Conservation (phyloP, 208 protist genomes). For the Borovskyia barvae region DNA sequence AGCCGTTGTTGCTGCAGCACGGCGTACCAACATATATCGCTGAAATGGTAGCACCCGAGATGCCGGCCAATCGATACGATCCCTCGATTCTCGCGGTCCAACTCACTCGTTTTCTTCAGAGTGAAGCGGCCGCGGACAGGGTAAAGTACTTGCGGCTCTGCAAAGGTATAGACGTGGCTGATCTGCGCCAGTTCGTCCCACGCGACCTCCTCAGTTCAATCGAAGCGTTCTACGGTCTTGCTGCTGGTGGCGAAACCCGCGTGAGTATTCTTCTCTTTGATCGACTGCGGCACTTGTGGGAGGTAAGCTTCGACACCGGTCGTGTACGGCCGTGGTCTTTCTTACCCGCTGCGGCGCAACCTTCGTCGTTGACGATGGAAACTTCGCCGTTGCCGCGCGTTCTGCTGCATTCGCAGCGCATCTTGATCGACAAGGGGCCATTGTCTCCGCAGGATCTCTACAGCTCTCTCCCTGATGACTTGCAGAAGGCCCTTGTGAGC, state of each 20-base stretch:
- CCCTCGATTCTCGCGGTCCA: conserved; percentile 4
- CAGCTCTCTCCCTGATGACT: conserved; percentile 14
- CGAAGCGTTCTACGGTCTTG: conserved; percentile 26
- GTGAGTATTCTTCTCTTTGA: conserved; percentile 72
- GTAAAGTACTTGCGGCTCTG: conserved; percentile 2
- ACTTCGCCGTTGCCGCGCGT: conserved; percentile 72
- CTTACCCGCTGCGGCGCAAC: conserved; percentile 47
- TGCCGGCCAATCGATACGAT: conserved; percentile 9
- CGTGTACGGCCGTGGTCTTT: conserved; percentile 66
- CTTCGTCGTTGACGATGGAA: conserved; percentile 73
- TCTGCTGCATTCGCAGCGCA: conserved; percentile 28
- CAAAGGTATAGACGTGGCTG: conserved; percentile 31
- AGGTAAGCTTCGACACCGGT: conserved; percentile 52
- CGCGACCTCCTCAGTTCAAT: conserved; percentile 34
- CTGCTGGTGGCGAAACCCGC: conserved; percentile 7
- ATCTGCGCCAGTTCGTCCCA: conserved; percentile 39
- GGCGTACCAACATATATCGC: conserved; percentile 10
- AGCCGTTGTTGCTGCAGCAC: conserved; percentile 19
- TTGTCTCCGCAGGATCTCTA: conserved; percentile 35
- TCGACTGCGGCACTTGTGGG: conserved; percentile 79
- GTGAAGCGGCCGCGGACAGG: neutral
- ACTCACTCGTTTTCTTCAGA: conserved; percentile 9
- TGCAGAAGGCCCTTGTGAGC: conserved; percentile 35
- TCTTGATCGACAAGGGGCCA: conserved; percentile 27
- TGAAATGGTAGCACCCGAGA: conserved; percentile 9